These are phyloP conservation scores for Globisporangium canariense DNA, from an alignment of 352 stramenopile genomes.

Conservation along the genomic window DNA sequence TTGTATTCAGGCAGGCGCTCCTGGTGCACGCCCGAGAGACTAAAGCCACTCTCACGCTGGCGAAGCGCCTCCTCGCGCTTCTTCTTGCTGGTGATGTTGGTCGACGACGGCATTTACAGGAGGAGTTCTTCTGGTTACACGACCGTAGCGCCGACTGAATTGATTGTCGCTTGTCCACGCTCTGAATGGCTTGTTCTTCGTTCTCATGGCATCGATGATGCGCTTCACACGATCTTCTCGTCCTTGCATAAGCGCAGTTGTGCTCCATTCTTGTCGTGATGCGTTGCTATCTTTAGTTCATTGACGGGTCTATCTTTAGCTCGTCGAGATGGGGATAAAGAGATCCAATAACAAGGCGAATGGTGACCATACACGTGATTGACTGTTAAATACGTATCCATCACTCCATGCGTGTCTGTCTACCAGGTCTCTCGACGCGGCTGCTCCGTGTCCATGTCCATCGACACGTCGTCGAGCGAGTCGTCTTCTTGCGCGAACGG, in stretches of 20 bases:
- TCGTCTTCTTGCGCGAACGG: conserved; percentile 30
- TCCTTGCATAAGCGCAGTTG: background rate
- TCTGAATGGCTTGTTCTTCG: background rate
- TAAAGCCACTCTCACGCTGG: conserved; percentile 59
- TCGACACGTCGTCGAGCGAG: conserved; percentile 36
- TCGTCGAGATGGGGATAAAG: background rate
- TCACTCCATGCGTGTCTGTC: background rate
- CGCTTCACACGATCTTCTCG: no score
- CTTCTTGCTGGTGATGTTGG: conserved; percentile 24
- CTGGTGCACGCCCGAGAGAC: conserved; percentile 53
- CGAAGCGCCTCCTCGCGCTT: conserved; percentile 42
- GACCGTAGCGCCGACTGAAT: no score
- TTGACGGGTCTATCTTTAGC: background rate
- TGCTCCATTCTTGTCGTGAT: background rate
- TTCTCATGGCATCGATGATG: background rate
- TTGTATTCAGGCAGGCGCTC: conserved; percentile 84
- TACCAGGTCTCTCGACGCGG: conserved; percentile 10
- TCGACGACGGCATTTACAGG: conserved; percentile 7
- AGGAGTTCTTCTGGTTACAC: no score
- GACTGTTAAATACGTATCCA: background rate
- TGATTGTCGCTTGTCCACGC: background rate
- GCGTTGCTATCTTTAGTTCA: no score
- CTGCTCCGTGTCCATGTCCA: conserved; percentile 31
- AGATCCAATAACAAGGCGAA: background rate
- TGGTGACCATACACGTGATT: background rate